These are phyloP conservation scores for Penicillium flavigenum DNA, from an alignment of 495 filamentous ascomycete species.

Conservation along the genomic window DNA sequence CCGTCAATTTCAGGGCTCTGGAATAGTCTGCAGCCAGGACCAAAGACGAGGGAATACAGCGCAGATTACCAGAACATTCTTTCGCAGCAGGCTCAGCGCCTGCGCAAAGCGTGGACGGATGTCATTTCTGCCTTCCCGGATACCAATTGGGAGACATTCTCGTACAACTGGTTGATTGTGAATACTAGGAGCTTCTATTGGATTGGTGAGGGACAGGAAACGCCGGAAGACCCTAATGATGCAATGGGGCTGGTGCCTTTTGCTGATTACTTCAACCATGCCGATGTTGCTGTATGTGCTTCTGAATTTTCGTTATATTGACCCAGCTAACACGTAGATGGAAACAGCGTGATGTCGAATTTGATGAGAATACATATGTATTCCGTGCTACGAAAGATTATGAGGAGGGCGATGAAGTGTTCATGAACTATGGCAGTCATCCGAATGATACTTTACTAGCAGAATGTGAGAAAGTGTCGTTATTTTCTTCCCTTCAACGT, in stretches of 20 bases:
- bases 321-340: not conserved
- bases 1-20: constrained; percentile 45
- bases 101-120: constrained; percentile 59
- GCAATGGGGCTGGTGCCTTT: constrained; percentile 81
- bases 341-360: constrained; percentile 60
- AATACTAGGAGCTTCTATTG: constrained; percentile 84
- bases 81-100: constrained; percentile 57
- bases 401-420: constrained; percentile 67
- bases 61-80: constrained; percentile 54
- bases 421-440: constrained; percentile 77
- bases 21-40: constrained; percentile 29
- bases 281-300: constrained; percentile 47
- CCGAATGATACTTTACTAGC: constrained; percentile 75
- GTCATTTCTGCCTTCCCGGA: constrained; percentile 54
- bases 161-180: constrained; percentile 75
- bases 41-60: constrained; percentile 30
- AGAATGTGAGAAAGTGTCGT: constrained; percentile 55
- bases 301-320: not conserved
- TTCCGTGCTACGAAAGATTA: constrained; percentile 58
- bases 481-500: not conserved
- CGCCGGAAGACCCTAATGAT: constrained; percentile 59
- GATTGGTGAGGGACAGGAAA: constrained; percentile 50
- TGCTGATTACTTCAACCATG: constrained; percentile 86
- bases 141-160: constrained; percentile 54
- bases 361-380: constrained; percentile 58